phyloP scores from a whole-genome alignment of 2,329 filamentous ascomycete genomes.

The Fusarium cicatricum region DNA sequence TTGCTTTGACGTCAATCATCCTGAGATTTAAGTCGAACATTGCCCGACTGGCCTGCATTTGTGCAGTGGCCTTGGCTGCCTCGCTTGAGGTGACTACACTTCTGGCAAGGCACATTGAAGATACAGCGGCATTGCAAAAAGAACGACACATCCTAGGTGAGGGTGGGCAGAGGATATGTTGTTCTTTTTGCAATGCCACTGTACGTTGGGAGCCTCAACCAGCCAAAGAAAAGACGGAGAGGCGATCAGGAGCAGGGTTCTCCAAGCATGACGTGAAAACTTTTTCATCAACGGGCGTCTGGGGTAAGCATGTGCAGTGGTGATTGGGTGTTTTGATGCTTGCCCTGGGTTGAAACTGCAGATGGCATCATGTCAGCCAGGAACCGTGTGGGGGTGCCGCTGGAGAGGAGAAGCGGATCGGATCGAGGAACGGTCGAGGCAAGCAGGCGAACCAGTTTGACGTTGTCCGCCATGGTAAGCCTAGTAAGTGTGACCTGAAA shows the following conservation, averaged over 20 bases:
- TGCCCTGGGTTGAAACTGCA: conserved; percentile 21
- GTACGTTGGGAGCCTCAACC: background rate
- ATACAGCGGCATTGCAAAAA: too few species aligned
- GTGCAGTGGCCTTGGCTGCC: conserved; percentile 25
- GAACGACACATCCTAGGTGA: too few species aligned
- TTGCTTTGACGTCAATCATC: conserved; percentile 17
- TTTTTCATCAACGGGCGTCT: conserved; percentile 32
- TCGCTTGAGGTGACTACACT: conserved; percentile 18
- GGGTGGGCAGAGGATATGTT: too few species aligned
- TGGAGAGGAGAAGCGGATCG: conserved; percentile 23
- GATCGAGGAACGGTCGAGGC: conserved; percentile 10
- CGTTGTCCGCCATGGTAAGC: conserved; percentile 7
- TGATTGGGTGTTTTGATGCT: conserved; percentile 24
- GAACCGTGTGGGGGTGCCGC: conserved; percentile 19
- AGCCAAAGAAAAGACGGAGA: conserved; percentile 9
- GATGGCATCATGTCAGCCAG: conserved; percentile 3
- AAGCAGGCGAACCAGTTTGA: conserved; percentile 23
- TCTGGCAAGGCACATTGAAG: conserved; percentile 25
- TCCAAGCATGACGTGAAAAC: conserved; percentile 26
- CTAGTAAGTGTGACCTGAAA: conserved; percentile 9
- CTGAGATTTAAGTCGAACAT: background rate
- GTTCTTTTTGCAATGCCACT: too few species aligned
- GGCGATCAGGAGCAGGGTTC: conserved; percentile 1
- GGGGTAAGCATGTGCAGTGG: conserved; percentile 20
- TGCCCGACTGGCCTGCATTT: conserved; percentile 7